Evolutionary conservation across 2,329 filamentous ascomycete species (phyloP).

Genomic region (Aspergillus quadrilineatus): DNA sequence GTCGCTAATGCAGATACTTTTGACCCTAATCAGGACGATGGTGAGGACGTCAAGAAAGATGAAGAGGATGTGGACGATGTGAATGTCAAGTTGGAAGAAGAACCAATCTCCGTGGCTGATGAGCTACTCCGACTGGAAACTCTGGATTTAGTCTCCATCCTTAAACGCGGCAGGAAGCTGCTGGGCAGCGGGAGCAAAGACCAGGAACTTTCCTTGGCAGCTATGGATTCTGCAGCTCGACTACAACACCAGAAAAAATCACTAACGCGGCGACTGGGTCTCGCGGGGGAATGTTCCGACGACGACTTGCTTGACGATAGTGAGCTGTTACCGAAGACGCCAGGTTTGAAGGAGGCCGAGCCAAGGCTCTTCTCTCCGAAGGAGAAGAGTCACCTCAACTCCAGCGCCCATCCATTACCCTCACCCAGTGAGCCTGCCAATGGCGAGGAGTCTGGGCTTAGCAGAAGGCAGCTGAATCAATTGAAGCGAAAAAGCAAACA

Average conservation of each 20-base stretch:
- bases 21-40: slow-evolving; percentile 80
- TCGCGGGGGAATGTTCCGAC: slow-evolving; percentile 79
- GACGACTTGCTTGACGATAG: slow-evolving; percentile 71
- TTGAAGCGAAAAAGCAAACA: slow-evolving; percentile 91
- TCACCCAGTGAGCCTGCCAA: slow-evolving; percentile 53
- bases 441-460: slow-evolving; percentile 70
- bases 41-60: slow-evolving; percentile 45
- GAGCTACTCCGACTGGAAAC: slow-evolving; percentile 67
- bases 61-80: slow-evolving; percentile 48
- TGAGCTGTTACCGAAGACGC: slow-evolving; percentile 55
- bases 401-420: slow-evolving; percentile 40
- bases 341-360: slow-evolving; percentile 53
- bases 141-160: slow-evolving; percentile 74
- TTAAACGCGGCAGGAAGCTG: slow-evolving; percentile 80
- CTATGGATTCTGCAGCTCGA: slow-evolving; percentile 76
- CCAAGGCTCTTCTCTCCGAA: slow-evolving; percentile 34
- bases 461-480: slow-evolving; percentile 90
- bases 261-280: slow-evolving; percentile 74
- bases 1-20: slow-evolving; percentile 83
- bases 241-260: slow-evolving; percentile 89
- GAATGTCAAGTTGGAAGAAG: slow-evolving; percentile 42
- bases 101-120: slow-evolving; percentile 44
- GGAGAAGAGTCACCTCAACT: slow-evolving; percentile 47
- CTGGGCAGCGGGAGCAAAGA: slow-evolving; percentile 77
- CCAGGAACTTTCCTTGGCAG: slow-evolving; percentile 79